Conservation (phyloP, 225 moss, liverwort and hornwort species). For the Antitrichia curtipendula region DNA sequence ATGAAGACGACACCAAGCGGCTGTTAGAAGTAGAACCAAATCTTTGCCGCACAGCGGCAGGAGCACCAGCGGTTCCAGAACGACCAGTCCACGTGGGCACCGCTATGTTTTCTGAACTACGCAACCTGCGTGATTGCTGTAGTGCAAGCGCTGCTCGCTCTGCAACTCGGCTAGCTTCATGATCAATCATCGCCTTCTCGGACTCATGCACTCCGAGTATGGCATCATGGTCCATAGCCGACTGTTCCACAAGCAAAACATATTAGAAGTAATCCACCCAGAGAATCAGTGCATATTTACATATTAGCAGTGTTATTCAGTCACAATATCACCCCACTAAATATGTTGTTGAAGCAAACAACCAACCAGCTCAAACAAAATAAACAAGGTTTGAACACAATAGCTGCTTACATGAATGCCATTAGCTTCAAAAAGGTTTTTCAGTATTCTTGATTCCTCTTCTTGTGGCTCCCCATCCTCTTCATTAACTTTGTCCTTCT, state of each 20-base stretch:
- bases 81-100: constrained; percentile 97
- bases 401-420: constrained; percentile 74
- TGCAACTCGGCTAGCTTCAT: constrained; percentile 74
- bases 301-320: not conserved
- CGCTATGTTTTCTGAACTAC: constrained; percentile 55
- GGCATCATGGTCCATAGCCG: constrained; percentile 98
- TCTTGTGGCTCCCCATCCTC: constrained; percentile 48
- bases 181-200: constrained; percentile 66
- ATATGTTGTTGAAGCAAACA: not conserved
- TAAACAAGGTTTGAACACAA: not conserved
- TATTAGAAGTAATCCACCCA: not conserved
- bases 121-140: constrained; percentile 65
- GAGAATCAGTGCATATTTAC: not conserved
- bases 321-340: not conserved
- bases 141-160: constrained; percentile 76
- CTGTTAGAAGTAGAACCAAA: constrained; percentile 74
- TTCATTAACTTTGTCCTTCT: not conserved
- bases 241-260: constrained; percentile 27
- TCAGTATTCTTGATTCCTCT: constrained; percentile 75
- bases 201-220: constrained; percentile 74
- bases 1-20: constrained; percentile 22
- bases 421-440: constrained; percentile 75
- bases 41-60: constrained; percentile 39
- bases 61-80: constrained; percentile 83
- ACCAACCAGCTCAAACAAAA: not conserved